A percentile compares a stretch with the other conserved stretches of the same genome.
These are phyloP conservation scores for Aspergillus panamensis DNA, from an alignment of 495 filamentous ascomycete species.

Conservation along the genomic window DNA sequence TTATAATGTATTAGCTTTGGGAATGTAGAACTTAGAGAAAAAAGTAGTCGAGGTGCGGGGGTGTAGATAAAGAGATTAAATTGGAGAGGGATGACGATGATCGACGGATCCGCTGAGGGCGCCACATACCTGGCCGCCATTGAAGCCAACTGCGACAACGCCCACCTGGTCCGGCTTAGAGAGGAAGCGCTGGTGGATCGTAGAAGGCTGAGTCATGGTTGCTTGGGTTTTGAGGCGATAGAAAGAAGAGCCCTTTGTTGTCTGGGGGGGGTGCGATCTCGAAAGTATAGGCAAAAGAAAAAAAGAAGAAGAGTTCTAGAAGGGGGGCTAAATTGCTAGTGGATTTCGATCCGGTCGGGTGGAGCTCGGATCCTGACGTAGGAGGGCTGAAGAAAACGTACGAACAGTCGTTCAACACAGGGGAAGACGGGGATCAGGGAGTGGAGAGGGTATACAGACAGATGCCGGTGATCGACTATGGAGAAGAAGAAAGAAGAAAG, in stretches of 20 bases:
- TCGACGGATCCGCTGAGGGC: constrained; percentile 11
- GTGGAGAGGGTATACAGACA: no score
- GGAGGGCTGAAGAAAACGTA: constrained; percentile 6
- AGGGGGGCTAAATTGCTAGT: constrained; percentile 13
- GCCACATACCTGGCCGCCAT: constrained; percentile 80
- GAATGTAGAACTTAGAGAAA: background rate
- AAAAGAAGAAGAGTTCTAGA: constrained; percentile 14
- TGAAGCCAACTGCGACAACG: constrained; percentile 93
- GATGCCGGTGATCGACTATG: background rate
- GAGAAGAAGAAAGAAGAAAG: constrained; percentile 11
- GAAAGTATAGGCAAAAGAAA: constrained; percentile 2
- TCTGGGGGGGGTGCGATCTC: background rate
- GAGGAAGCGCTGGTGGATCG: constrained; percentile 79
- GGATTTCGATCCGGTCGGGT: constrained; percentile 10
- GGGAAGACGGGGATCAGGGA: no score
- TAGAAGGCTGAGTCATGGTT: constrained; percentile 65
- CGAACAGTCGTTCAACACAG: background rate
- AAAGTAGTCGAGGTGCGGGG: background rate
- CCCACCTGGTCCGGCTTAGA: constrained; percentile 73
- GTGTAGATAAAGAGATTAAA: background rate
- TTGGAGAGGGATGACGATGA: constrained; percentile 11
- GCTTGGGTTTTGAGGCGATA: constrained; percentile 4
- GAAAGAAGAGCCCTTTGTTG: background rate
- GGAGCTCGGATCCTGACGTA: background rate
- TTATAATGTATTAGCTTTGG: background rate